Evolutionary conservation across 2,329 filamentous ascomycete species (phyloP).

Genomic region (Apiospora pterosperma): DNA sequence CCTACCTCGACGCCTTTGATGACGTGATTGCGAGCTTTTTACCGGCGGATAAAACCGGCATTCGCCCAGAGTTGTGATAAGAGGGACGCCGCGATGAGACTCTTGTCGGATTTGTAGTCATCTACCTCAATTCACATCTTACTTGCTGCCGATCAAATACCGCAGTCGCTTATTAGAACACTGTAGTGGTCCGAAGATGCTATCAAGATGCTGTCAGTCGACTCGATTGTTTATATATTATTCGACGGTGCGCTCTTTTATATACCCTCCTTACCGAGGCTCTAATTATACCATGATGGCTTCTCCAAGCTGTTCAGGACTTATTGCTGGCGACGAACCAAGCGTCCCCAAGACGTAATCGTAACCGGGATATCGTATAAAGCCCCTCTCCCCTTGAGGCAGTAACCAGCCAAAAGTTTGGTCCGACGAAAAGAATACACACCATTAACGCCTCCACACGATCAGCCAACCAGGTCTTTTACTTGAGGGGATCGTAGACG

Average conservation of each 20-base stretch:
- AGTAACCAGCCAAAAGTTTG: neutral
- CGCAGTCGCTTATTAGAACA: neutral
- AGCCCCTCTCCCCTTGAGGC: neutral
- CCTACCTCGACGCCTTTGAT: no score
- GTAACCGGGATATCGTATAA: conserved; percentile 1
- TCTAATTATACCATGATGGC: neutral
- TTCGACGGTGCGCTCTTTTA: neutral
- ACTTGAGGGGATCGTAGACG: conserved; percentile 52
- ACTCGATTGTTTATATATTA: neutral
- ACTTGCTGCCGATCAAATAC: no score
- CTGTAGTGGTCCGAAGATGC: neutral
- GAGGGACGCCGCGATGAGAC: neutral
- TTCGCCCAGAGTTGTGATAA: neutral
- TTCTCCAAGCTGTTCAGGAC: neutral
- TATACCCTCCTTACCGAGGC: neutral
- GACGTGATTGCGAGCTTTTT: no score
- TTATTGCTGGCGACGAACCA: neutral
- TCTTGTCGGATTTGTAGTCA: neutral
- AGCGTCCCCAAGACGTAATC: neutral
- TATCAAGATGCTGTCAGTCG: neutral
- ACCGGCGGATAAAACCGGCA: neutral
- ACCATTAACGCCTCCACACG: neutral
- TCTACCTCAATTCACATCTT: no score
- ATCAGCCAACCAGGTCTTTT: neutral
- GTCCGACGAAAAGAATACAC: neutral